These are phyloP conservation scores for Taphrina communis DNA, from an alignment of 1,139 yeast species.

Conservation along the genomic window DNA sequence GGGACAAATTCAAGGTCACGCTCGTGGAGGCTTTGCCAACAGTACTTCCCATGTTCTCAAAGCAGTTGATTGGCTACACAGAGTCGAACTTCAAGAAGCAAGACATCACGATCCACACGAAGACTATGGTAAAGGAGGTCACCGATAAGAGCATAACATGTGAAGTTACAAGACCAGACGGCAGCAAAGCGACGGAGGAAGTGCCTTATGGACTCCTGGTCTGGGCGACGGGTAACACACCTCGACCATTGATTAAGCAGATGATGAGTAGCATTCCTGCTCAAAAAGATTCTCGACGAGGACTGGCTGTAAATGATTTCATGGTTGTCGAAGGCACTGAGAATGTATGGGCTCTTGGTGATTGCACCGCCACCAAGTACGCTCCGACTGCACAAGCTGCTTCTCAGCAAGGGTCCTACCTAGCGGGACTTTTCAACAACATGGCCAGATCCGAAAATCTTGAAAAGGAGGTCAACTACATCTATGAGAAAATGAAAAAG, in stretches of 20 bases:
- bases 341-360: conserved; percentile 89
- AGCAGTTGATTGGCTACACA: conserved; percentile 82
- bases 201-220: conserved; percentile 90
- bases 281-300: conserved; percentile 88
- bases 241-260: conserved; percentile 74
- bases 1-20: conserved; percentile 78
- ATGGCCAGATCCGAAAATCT: conserved; percentile 71
- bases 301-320: conserved; percentile 81
- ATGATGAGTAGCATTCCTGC: conserved; percentile 74
- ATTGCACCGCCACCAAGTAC: conserved; percentile 85
- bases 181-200: conserved; percentile 62
- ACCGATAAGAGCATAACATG: conserved; percentile 71
- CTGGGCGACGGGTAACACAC: conserved; percentile 98
- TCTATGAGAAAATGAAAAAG: conserved; percentile 54
- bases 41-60: conserved; percentile 85
- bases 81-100: conserved; percentile 79
- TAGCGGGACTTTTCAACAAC: conserved; percentile 73
- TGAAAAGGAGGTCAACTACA: conserved; percentile 55
- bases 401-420: conserved; percentile 86
- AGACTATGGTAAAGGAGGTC: conserved; percentile 88
- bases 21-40: conserved; percentile 91
- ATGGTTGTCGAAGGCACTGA: conserved; percentile 82
- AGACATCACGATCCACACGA: conserved; percentile 75
- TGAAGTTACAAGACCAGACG: conserved; percentile 71
- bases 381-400: conserved; percentile 99